A percentile compares a stretch with the other conserved stretches of the same genome.
Conservation (phyloP, 208 protist genomes). For the Leishmania amazonensis region DNA sequence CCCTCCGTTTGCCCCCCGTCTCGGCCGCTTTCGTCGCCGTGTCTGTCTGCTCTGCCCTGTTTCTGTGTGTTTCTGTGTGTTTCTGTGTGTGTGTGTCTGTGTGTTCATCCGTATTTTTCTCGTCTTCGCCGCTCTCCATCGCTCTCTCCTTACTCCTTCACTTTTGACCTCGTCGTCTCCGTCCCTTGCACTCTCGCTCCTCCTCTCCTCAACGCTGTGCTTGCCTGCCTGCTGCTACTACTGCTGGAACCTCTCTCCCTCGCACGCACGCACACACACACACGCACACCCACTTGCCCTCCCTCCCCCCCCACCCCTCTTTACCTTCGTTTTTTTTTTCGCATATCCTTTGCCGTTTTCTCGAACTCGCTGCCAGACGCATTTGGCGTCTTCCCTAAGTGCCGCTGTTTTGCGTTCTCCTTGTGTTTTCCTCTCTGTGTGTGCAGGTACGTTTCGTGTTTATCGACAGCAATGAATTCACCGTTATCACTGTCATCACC, state of each 20-base stretch:
- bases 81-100: not conserved
- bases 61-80: not conserved
- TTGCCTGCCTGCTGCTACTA: not conserved
- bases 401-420: not conserved
- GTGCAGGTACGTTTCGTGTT: not conserved
- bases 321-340: not conserved
- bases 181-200: not conserved
- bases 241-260: not conserved
- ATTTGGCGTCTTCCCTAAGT: not conserved
- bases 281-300: not conserved
- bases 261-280: not conserved
- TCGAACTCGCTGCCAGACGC: not conserved
- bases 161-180: not conserved
- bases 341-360: not conserved
- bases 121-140: not conserved
- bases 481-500: constrained; percentile 28
- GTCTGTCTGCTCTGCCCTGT: not conserved
- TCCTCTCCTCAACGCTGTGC: not conserved
- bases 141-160: not conserved
- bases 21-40: not conserved
- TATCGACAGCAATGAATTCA: not conserved
- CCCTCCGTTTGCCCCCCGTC: too few relatives aligned
- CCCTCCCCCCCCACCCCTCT: not conserved
- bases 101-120: not conserved
- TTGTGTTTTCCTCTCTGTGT: constrained; percentile 11